Conservation (phyloP, 2,329 filamentous ascomycete species). For the Clonostachys rosea region DNA sequence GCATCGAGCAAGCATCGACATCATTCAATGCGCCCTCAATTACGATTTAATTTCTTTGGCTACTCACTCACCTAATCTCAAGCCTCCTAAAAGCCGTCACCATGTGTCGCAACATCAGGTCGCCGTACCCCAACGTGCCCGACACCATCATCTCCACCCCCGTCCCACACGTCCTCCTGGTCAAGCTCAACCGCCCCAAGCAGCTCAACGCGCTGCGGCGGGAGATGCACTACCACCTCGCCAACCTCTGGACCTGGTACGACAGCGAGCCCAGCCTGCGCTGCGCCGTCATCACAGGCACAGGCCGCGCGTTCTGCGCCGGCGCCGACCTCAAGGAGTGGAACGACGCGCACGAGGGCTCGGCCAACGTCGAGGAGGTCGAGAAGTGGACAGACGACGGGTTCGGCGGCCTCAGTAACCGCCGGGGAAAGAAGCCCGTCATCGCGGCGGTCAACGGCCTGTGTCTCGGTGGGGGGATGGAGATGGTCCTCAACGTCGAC, state of each 20-base stretch:
- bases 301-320: conserved; percentile 61
- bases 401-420: conserved; percentile 63
- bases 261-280: conserved; percentile 57
- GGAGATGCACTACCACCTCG: conserved; percentile 42
- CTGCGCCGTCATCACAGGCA: conserved; percentile 59
- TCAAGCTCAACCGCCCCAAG: conserved; percentile 54
- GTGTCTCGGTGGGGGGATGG: conserved; percentile 71
- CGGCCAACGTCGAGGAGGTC: conserved; percentile 3
- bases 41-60: too few relatives aligned
- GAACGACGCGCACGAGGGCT: conserved; percentile 32
- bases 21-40: too few relatives aligned
- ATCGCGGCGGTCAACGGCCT: conserved; percentile 73
- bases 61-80: too few relatives aligned
- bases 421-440: conserved; percentile 68
- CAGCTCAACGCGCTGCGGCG: conserved; percentile 54
- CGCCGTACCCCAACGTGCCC: conserved; percentile 24
- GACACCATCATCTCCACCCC: conserved; percentile 44
- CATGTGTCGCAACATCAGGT: too few relatives aligned
- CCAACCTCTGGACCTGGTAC: conserved; percentile 52
- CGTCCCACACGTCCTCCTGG: conserved; percentile 46
- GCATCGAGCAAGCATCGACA: too few relatives aligned
- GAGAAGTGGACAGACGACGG: conserved; percentile 37
- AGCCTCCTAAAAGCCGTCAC: too few relatives aligned
- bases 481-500: conserved; percentile 72
- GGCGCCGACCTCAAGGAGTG: conserved; percentile 67